A percentile compares a stretch with the other conserved stretches of the same genome.
These are phyloP conservation scores for Trichoderma brevicompactum DNA, from an alignment of 2,329 filamentous ascomycete species.

Conservation along the genomic window DNA sequence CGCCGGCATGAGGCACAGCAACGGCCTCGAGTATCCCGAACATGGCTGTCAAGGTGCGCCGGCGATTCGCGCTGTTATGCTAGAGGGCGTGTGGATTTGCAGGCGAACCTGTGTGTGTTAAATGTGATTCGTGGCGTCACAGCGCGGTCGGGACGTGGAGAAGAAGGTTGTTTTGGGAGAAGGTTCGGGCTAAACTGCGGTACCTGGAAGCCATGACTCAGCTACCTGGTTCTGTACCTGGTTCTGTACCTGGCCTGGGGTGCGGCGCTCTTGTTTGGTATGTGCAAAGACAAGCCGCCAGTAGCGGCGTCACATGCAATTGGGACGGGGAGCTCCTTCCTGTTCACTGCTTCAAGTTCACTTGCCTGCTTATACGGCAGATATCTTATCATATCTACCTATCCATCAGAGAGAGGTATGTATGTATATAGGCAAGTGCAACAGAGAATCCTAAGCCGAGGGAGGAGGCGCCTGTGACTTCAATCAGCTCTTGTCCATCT, in stretches of 20 bases:
- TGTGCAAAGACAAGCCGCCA: background rate
- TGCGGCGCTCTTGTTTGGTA: slow-evolving; percentile 11
- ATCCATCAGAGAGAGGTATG: too few species aligned
- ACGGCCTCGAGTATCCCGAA: slow-evolving; percentile 51
- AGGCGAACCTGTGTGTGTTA: slow-evolving; percentile 31
- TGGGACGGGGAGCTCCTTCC: background rate
- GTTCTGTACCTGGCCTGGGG: background rate
- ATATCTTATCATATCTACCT: too few species aligned
- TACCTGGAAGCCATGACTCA: slow-evolving; percentile 24
- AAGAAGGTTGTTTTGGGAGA: slow-evolving; percentile 27
- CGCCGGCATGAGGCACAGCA: slow-evolving; percentile 43
- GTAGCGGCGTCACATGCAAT: slow-evolving; percentile 1
- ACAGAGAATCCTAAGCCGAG: too few species aligned
- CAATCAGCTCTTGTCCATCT: background rate
- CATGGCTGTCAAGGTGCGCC: slow-evolving; percentile 34
- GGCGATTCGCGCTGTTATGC: slow-evolving; percentile 24
- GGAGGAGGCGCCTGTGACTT: background rate
- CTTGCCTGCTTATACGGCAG: too few species aligned
- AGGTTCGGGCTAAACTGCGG: slow-evolving; percentile 34
- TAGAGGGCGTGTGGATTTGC: slow-evolving; percentile 33
- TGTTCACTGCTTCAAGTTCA: too few species aligned
- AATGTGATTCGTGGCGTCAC: slow-evolving; percentile 28
- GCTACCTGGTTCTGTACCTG: slow-evolving; percentile 9
- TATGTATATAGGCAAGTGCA: too few species aligned
- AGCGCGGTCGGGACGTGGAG: slow-evolving; percentile 28